phyloP scores from a whole-genome alignment of 1,139 yeast genomes.

The Wickerhamomyces sp. region DNA sequence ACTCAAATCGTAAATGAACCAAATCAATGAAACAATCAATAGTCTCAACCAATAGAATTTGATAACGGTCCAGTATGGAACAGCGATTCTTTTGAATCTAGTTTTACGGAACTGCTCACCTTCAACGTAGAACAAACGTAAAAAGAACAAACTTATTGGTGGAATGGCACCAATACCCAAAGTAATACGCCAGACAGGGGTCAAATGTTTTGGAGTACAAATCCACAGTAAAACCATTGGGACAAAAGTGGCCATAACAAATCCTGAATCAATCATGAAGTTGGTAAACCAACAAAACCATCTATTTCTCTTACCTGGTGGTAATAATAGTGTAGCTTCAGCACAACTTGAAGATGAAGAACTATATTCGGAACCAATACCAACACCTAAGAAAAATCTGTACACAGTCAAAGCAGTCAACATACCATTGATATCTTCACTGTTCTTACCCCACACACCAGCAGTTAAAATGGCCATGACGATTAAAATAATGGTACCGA shows the following conservation, averaged over 20 bases:
- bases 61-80: slow-evolving; percentile 65
- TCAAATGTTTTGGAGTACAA: slow-evolving; percentile 62
- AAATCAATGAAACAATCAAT: slow-evolving; percentile 62
- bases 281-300: slow-evolving; percentile 89
- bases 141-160: slow-evolving; percentile 69
- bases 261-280: slow-evolving; percentile 82
- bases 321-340: slow-evolving; percentile 77
- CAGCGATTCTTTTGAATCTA: slow-evolving; percentile 57
- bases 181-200: slow-evolving; percentile 89
- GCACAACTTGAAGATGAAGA: slow-evolving; percentile 93
- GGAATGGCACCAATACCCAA: slow-evolving; percentile 91
- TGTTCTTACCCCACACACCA: slow-evolving; percentile 74
- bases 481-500: slow-evolving; percentile 68
- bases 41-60: slow-evolving; percentile 87
- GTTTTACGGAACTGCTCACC: slow-evolving; percentile 65
- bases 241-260: slow-evolving; percentile 77
- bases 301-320: slow-evolving; percentile 80
- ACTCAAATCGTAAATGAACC: slow-evolving; percentile 91
- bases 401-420: slow-evolving; percentile 79
- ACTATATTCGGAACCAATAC: slow-evolving; percentile 88
- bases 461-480: slow-evolving; percentile 73
- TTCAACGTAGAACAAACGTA: slow-evolving; percentile 74
- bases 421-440: slow-evolving; percentile 48
- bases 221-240: slow-evolving; percentile 87
- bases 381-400: slow-evolving; percentile 83